phyloP scores from a whole-genome alignment of 768 basidiomycete species.

The Podaxis sp. region DNA sequence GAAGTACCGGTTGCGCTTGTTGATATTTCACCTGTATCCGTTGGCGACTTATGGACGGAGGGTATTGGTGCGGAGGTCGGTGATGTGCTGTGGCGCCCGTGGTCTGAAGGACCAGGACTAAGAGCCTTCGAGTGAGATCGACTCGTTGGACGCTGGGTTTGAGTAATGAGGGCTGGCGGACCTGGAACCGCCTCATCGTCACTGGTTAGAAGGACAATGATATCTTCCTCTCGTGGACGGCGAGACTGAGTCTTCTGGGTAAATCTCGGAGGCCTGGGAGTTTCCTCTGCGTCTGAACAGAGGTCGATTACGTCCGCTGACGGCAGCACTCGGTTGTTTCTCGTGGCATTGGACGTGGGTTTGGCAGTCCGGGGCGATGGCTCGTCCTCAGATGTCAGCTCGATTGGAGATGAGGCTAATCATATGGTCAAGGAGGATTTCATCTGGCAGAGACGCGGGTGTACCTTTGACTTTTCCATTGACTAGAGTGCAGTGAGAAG shows the following conservation, averaged over 20 bases:
- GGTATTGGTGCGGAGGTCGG: background rate
- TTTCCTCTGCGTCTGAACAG: constrained; percentile 23
- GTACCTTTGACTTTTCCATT: constrained; percentile 7
- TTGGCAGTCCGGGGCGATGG: constrained; percentile 2
- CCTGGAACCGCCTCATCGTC: constrained; percentile 18
- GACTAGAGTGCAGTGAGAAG: background rate
- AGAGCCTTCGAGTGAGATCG: background rate
- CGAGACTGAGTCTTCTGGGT: constrained; percentile 1
- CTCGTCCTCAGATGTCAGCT: constrained; percentile 19
- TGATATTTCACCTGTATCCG: too few relatives aligned
- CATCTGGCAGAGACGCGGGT: background rate
- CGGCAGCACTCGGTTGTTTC: background rate
- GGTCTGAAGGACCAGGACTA: background rate
- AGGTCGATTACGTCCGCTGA: constrained; percentile 22
- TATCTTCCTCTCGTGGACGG: constrained; percentile 5
- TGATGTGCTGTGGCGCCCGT: background rate
- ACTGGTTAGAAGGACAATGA: constrained; percentile 19
- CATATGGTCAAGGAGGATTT: background rate
- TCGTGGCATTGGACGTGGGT: constrained; percentile 4
- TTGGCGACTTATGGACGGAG: background rate
- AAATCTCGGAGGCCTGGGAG: background rate
- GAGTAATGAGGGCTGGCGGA: too few relatives aligned
- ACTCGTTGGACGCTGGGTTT: background rate
- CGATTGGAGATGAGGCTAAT: constrained; percentile 9
- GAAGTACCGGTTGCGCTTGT: background rate